Conservation (phyloP, 1,284 basidiomycete species). For the Ganoderma lingzhi region DNA sequence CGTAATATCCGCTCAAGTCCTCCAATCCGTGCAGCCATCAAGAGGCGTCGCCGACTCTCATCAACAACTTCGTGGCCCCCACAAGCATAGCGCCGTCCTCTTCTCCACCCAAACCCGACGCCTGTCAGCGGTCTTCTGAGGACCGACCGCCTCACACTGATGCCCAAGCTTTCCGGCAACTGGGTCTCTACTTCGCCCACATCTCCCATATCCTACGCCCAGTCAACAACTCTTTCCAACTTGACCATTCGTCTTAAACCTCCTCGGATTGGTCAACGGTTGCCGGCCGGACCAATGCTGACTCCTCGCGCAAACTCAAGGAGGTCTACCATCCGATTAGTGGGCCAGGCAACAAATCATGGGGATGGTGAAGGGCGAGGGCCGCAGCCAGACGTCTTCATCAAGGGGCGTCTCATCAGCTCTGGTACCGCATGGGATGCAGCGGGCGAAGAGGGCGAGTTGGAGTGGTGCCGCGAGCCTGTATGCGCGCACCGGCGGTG, state of each 20-base stretch:
- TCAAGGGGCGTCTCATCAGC: constrained; percentile 51
- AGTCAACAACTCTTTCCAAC: constrained; percentile 72
- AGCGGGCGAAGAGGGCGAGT: constrained; percentile 62
- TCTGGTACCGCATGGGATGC: constrained; percentile 40
- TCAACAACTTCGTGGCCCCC: constrained; percentile 83
- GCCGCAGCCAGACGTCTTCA: constrained; percentile 50
- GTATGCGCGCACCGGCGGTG: constrained; percentile 78
- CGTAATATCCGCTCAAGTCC: constrained; percentile 39
- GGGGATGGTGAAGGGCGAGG: constrained; percentile 35
- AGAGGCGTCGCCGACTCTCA: constrained; percentile 46
- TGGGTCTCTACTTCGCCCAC: constrained; percentile 79
- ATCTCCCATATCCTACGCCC: constrained; percentile 70
- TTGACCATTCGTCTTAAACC: constrained; percentile 77
- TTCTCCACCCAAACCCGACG: constrained; percentile 73
- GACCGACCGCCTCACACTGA: constrained; percentile 50
- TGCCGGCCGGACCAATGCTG: constrained; percentile 57
- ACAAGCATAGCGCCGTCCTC: constrained; percentile 85
- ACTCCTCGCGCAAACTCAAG: constrained; percentile 79
- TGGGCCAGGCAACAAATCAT: constrained; percentile 68
- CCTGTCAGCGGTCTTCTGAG: constrained; percentile 29
- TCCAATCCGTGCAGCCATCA: constrained; percentile 41
- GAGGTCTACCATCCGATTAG: constrained; percentile 83
- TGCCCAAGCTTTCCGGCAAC: constrained; percentile 68
- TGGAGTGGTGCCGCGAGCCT: constrained; percentile 69
- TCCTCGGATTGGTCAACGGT: constrained; percentile 55